phyloP scores from a whole-genome alignment of 1,139 yeast genomes.

The Kurtzmaniella quercitrusa region DNA sequence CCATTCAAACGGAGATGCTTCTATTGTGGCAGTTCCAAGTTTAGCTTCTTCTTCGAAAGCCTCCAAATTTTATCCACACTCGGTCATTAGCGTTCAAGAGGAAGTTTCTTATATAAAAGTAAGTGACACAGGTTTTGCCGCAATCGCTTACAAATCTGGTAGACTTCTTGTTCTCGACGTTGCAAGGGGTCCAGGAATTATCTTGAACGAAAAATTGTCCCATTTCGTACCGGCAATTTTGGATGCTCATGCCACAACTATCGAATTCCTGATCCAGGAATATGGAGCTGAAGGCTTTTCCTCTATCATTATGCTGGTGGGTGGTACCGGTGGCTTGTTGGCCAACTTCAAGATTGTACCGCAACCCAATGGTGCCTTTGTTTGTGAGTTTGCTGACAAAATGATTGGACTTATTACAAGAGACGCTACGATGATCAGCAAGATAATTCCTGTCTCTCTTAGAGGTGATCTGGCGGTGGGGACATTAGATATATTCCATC shows the following conservation, averaged over 20 bases:
- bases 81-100: slow-evolving; percentile 41
- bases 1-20: slow-evolving; percentile 35
- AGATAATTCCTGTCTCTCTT: slow-evolving; percentile 57
- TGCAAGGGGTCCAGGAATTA: slow-evolving; percentile 79
- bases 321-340: slow-evolving; percentile 70
- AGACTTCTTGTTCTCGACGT: slow-evolving; percentile 68
- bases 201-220: slow-evolving; percentile 49
- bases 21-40: slow-evolving; percentile 13
- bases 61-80: slow-evolving; percentile 60
- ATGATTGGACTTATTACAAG: slow-evolving; percentile 38
- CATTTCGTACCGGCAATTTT: slow-evolving; percentile 36
- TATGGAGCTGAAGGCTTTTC: slow-evolving; percentile 66
- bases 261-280: slow-evolving; percentile 73
- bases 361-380: slow-evolving; percentile 63
- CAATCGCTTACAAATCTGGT: slow-evolving; percentile 77
- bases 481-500: slow-evolving; percentile 51
- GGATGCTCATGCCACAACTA: slow-evolving; percentile 46
- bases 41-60: slow-evolving; percentile 26
- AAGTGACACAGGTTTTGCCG: slow-evolving; percentile 82
- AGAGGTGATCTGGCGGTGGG: slow-evolving; percentile 68
- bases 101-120: slow-evolving; percentile 58
- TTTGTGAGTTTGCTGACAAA: slow-evolving; percentile 53
- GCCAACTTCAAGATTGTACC: slow-evolving; percentile 68
- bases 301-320: slow-evolving; percentile 68
- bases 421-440: slow-evolving; percentile 48